Percentiles rank a stretch among this genome's conserved stretches.
These are phyloP conservation scores for Zygotorulaspora florentina DNA, from an alignment of 805 yeast genomes.

Conservation along the genomic window DNA sequence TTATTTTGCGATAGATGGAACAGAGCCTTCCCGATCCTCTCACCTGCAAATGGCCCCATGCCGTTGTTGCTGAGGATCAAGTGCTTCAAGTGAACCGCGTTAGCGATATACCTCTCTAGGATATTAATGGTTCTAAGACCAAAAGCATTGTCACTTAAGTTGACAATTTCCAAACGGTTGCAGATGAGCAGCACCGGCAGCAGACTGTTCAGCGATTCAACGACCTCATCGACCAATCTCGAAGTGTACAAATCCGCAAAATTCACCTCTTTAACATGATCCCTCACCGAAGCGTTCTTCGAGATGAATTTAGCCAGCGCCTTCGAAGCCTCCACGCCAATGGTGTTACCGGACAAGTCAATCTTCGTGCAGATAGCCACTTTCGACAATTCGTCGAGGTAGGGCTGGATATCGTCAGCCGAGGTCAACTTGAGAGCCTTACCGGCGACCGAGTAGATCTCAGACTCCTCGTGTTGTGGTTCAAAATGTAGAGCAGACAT, in stretches of 20 bases:
- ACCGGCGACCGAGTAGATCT: constrained; percentile 61
- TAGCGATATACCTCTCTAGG: constrained; percentile 68
- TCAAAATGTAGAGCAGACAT: constrained; percentile 42
- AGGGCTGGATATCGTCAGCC: constrained; percentile 67
- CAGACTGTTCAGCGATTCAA: constrained; percentile 67
- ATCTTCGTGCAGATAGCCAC: constrained; percentile 44
- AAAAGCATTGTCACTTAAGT: constrained; percentile 92
- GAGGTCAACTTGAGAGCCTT: constrained; percentile 73
- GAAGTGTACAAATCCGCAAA: constrained; percentile 95
- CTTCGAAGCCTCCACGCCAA: constrained; percentile 85
- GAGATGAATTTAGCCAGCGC: constrained; percentile 56
- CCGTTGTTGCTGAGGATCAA: constrained; percentile 91
- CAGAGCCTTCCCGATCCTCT: constrained; percentile 84
- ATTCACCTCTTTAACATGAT: constrained; percentile 61
- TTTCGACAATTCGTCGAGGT: constrained; percentile 51
- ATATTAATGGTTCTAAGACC: constrained; percentile 95
- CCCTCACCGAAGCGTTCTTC: constrained; percentile 33
- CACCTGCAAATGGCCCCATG: constrained; percentile 97
- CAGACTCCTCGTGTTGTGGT: constrained; percentile 43
- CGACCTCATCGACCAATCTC: constrained; percentile 90
- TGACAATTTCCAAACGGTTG: constrained; percentile 64
- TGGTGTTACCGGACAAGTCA: constrained; percentile 89
- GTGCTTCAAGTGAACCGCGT: constrained; percentile 78
- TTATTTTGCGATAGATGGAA: constrained; percentile 67
- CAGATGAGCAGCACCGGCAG: constrained; percentile 70